Evolutionary conservation across 768 basidiomycete genomes (phyloP).

Genomic region (Tulasnella calospora): DNA sequence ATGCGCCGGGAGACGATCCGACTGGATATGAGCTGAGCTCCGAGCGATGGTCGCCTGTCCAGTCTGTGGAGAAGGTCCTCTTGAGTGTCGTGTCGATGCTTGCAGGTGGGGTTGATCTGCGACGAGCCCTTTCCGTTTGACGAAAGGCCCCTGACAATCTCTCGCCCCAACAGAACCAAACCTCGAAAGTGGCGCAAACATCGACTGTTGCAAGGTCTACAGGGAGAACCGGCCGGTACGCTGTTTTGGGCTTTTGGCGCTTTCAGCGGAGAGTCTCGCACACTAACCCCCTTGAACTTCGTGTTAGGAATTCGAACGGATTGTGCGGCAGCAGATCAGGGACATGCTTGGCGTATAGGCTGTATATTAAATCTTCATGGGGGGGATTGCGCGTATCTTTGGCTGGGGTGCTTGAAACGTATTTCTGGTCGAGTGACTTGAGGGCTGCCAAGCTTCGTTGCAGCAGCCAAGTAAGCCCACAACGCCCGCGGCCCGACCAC

Average conservation of each 20-base stretch:
- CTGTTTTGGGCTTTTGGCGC: not conserved
- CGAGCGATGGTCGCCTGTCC: constrained; percentile 98
- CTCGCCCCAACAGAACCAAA: constrained; percentile 69
- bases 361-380: not conserved
- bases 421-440: not conserved
- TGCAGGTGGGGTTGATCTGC: constrained; percentile 56
- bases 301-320: constrained; percentile 77
- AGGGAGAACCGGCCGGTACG: constrained; percentile 68
- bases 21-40: constrained; percentile 92
- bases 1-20: constrained; percentile 84
- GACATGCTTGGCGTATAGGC: constrained; percentile 62
- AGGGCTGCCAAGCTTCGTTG: not conserved
- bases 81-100: constrained; percentile 96
- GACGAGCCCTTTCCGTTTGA: not conserved
- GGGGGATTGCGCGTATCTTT: not conserved
- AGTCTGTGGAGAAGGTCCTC: constrained; percentile 95
- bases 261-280: not conserved
- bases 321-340: constrained; percentile 74
- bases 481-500: not conserved
- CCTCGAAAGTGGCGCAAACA: constrained; percentile 93
- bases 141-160: not conserved
- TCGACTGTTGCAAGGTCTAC: constrained; percentile 95
- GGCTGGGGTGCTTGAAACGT: not conserved
- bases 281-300: not conserved
- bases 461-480: not conserved